Percentiles rank a stretch among this genome's conserved stretches.
These are phyloP conservation scores for Oryza australiensis DNA, from an alignment of 176 grass and related monocot genomes.

Conservation along the genomic window DNA sequence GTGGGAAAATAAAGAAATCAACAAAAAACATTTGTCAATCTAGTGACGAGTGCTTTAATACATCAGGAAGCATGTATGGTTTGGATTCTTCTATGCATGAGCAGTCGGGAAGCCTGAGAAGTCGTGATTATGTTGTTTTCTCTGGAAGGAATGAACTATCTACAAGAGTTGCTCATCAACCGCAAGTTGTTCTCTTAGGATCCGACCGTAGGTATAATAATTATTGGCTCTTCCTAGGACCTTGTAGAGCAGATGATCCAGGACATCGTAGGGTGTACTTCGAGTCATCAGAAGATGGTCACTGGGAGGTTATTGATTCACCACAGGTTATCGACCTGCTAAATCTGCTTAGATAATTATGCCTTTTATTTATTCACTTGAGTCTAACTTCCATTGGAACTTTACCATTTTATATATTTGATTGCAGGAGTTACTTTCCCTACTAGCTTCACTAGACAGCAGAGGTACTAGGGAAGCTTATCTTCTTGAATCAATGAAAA, in stretches of 20 bases:
- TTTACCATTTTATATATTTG: conserved; percentile 8
- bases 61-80: conserved; percentile 36
- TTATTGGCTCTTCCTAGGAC: conserved; percentile 96
- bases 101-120: conserved; percentile 26
- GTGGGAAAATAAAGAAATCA: conserved; percentile 94
- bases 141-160: conserved; percentile 37
- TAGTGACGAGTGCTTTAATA: conserved; percentile 33
- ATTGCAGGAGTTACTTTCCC: conserved; percentile 69
- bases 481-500: conserved; percentile 85
- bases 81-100: conserved; percentile 44
- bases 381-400: conserved; percentile 5
- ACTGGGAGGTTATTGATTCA: conserved; percentile 90
- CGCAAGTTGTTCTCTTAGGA: conserved; percentile 79
- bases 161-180: conserved; percentile 45
- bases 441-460: conserved; percentile 75
- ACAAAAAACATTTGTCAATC: conserved; percentile 31
- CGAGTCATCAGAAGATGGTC: conserved; percentile 94
- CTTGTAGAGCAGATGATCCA: conserved; percentile 76
- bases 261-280: conserved; percentile 91
- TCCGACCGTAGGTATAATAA: conserved; percentile 92
- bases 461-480: conserved; percentile 84
- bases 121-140: conserved; percentile 16
- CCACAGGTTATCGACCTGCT: conserved; percentile 63
- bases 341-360: conserved; percentile 14
- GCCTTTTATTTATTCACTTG: not conserved